Base-by-base conservation (phyloP, 2,329 filamentous ascomycete genomes). In the Eutypa lata region DNA sequence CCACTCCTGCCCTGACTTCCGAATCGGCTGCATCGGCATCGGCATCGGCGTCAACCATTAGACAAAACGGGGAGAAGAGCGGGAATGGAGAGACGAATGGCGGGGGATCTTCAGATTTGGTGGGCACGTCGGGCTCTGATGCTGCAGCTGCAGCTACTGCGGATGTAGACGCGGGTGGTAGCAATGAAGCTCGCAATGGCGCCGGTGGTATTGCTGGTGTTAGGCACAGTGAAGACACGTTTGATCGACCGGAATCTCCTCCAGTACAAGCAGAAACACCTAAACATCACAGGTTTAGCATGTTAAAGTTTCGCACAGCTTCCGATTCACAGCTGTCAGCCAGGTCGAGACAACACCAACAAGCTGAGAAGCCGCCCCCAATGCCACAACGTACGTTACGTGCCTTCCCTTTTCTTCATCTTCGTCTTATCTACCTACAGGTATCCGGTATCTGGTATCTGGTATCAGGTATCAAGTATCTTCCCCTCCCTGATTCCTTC, bases 281-380 rank as follows among this genome's bases (percentile, higher is more conserved):
- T 33, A 84, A 80, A 62, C 79, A 83, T 61, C 80, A 78, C 54
- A 81, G 83, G 56, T 87, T 87, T 67, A 86, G 82, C 52, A 76
- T 96, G 71, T 76, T 96, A 73, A 87, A 88, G 66, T 91, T 94
- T 69, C 89, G 91, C 65, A 92, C 96, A 80, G 92, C 91, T 56
- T 97, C 92, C 8, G 93, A 97, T 73, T 89, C 91, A 48, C 91
- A 97, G 70, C 75, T 97, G 56, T 91, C 90, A 11, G 77, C 85
- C 28, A 83, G 84, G 68, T 87, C 88, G 49, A 91, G 87, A 68
- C 82, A 88, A 63, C 86, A 91, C 52, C 76, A 76, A 45, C 71
- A 74, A 57, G 75, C 77, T 55, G 75, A 79, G 63, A 79, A 75
- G 61, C 71, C 77, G 21, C 83, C 78, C 63, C 85, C 78, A 62